Percentiles rank a stretch among this genome's conserved stretches.
These are phyloP conservation scores for Blastocystis sp. DNA, from an alignment of 352 stramenopile genomes.

Conservation along the genomic window DNA sequence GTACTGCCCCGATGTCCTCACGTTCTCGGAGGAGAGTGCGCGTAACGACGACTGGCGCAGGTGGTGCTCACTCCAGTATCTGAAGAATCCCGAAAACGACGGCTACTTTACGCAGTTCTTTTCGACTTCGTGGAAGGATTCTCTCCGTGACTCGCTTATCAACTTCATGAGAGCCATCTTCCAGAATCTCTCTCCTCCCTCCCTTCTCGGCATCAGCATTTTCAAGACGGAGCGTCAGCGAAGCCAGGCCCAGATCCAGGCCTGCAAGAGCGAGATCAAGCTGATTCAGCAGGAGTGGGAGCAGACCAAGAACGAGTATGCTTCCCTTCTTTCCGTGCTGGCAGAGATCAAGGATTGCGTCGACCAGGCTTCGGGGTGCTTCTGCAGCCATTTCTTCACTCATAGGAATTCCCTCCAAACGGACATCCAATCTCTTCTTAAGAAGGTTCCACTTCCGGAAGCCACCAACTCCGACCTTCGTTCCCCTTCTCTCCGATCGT, in stretches of 20 bases:
- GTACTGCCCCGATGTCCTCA: conserved; percentile 39
- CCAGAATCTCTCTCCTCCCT: conserved; percentile 62
- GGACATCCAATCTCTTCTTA: background rate
- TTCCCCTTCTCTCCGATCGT: background rate
- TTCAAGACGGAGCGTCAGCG: conserved; percentile 65
- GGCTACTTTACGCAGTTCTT: conserved; percentile 66
- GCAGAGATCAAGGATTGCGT: conserved; percentile 33
- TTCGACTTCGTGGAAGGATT: conserved; percentile 21
- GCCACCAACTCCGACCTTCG: background rate
- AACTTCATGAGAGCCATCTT: conserved; percentile 62
- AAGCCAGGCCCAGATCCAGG: conserved; percentile 44
- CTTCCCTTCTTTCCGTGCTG: conserved; percentile 6
- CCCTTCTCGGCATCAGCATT: conserved; percentile 55
- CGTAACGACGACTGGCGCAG: conserved; percentile 59
- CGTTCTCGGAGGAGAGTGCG: background rate
- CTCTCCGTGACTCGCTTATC: conserved; percentile 25
- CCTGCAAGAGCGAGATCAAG: conserved; percentile 29
- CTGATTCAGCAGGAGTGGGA: conserved; percentile 31
- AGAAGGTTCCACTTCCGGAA: conserved; percentile 3
- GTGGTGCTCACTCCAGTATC: conserved; percentile 45
- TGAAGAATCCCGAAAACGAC: conserved; percentile 19
- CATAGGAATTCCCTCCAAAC: conserved; percentile 6
- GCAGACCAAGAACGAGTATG: conserved; percentile 1
- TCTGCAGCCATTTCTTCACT: background rate
- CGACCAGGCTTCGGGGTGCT: background rate